These are phyloP conservation scores for Streptanthus diversifolius DNA, from an alignment of 345 rosid genomes.

Conservation along the genomic window DNA sequence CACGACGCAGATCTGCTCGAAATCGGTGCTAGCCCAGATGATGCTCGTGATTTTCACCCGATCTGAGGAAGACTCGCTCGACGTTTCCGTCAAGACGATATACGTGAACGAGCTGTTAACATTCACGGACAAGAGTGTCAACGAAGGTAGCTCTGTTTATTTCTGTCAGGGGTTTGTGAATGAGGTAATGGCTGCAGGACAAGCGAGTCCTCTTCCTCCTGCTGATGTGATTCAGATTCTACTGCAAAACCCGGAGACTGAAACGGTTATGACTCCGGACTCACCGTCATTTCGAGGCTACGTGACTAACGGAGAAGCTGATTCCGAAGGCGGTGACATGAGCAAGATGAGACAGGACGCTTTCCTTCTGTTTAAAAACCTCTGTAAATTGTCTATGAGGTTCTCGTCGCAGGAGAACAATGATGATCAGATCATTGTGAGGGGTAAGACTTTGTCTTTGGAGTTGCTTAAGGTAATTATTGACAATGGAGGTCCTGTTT, in stretches of 20 bases:
- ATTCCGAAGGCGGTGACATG: slow-evolving; percentile 15
- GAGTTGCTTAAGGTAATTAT: slow-evolving; percentile 79
- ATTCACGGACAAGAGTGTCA: slow-evolving; percentile 74
- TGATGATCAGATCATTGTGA: slow-evolving; percentile 87
- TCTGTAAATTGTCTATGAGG: slow-evolving; percentile 94
- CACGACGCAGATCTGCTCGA: slow-evolving; percentile 94
- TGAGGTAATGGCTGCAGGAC: slow-evolving; percentile 74
- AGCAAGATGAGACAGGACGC: slow-evolving; percentile 92
- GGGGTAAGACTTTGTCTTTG: slow-evolving; percentile 81
- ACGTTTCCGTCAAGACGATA: slow-evolving; percentile 48
- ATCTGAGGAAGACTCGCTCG: slow-evolving; percentile 68
- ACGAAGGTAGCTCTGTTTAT: slow-evolving; percentile 76
- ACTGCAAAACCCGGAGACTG: slow-evolving; percentile 28
- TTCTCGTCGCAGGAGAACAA: slow-evolving; percentile 81
- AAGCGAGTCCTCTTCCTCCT: slow-evolving; percentile 44
- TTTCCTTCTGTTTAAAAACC: slow-evolving; percentile 74
- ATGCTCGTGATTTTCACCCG: slow-evolving; percentile 67
- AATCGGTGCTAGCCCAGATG: slow-evolving; percentile 86
- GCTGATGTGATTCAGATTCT: slow-evolving; percentile 45
- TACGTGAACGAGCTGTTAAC: slow-evolving; percentile 68
- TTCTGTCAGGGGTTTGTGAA: slow-evolving; percentile 70
- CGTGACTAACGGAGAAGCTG: slow-evolving; percentile 38
- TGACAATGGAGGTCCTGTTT: slow-evolving; percentile 70
- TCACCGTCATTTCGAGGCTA: slow-evolving; percentile 28
- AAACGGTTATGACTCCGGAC: slow-evolving; percentile 40